A percentile compares a stretch with the other conserved stretches of the same genome.
Evolutionary conservation across 495 filamentous ascomycete genomes (phyloP).

Genomic region (Tuber melanosporum): DNA sequence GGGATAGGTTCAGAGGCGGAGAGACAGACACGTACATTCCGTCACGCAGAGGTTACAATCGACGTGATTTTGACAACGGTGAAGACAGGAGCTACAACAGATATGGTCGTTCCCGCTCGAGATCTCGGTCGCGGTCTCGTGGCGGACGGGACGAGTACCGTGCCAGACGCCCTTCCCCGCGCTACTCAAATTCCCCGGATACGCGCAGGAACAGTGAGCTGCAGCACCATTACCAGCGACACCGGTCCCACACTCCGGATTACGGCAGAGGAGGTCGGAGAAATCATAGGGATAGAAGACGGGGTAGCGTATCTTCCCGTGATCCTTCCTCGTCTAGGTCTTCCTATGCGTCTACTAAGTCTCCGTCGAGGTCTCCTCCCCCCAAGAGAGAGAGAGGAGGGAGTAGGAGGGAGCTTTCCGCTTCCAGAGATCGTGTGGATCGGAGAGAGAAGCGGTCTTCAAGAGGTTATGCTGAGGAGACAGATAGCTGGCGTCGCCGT

Average conservation of each 20-base stretch:
- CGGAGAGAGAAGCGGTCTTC: constrained; percentile 31
- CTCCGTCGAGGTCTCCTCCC: constrained; percentile 32
- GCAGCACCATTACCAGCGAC: not conserved
- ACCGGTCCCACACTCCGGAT: not conserved
- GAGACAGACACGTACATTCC: constrained; percentile 52
- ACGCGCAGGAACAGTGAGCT: constrained; percentile 25
- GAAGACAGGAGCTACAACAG: constrained; percentile 40
- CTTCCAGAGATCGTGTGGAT: constrained; percentile 33
- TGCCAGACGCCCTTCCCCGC: constrained; percentile 37
- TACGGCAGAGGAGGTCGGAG: constrained; percentile 38
- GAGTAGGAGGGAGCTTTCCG: constrained; percentile 25
- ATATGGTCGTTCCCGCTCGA: constrained; percentile 39
- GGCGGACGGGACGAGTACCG: constrained; percentile 32
- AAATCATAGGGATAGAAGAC: constrained; percentile 48
- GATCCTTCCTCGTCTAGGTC: constrained; percentile 31
- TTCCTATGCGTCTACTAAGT: constrained; percentile 37
- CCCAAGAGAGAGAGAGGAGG: constrained; percentile 20
- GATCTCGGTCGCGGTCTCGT: constrained; percentile 30
- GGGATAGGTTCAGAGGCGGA: constrained; percentile 44
- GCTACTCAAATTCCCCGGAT: constrained; percentile 37
- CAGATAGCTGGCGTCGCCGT: constrained; percentile 24
- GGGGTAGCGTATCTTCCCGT: constrained; percentile 32
- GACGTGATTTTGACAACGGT: constrained; percentile 44
- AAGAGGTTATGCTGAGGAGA: constrained; percentile 39
- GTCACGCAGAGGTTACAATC: constrained; percentile 44